A percentile compares a stretch with the other conserved stretches of the same genome.
Evolutionary conservation across 495 filamentous ascomycete species (phyloP).

Genomic region (Penicillium arizonense): DNA sequence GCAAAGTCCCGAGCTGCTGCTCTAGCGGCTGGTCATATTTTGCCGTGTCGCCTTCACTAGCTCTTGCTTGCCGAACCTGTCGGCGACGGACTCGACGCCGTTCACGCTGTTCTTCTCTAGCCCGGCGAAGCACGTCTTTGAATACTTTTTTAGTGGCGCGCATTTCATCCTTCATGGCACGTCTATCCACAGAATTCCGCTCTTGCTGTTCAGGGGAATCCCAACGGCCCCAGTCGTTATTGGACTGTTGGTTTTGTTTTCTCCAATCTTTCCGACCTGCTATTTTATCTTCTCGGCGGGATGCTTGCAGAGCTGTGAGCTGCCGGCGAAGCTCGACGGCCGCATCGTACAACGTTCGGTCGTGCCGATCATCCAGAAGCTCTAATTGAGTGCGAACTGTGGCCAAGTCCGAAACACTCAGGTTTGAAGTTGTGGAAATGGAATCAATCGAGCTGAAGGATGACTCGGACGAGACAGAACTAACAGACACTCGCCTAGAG

Average conservation of each 20-base stretch:
- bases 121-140: slow-evolving; percentile 37
- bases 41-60: slow-evolving; percentile 6
- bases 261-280: slow-evolving; percentile 26
- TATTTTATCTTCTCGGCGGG: slow-evolving; percentile 35
- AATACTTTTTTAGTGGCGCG: slow-evolving; percentile 39
- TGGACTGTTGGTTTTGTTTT: slow-evolving; percentile 4
- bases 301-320: slow-evolving; percentile 34
- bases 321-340: slow-evolving; percentile 41
- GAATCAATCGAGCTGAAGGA: slow-evolving; percentile 45
- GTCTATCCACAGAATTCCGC: slow-evolving; percentile 29
- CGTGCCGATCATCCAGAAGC: slow-evolving; percentile 37
- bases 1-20: slow-evolving; percentile 18
- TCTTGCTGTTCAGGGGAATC: slow-evolving; percentile 39
- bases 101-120: slow-evolving; percentile 40
- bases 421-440: slow-evolving; percentile 41
- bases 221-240: slow-evolving; percentile 38
- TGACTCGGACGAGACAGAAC: slow-evolving; percentile 36
- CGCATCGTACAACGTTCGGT: slow-evolving; percentile 39
- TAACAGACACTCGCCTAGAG: slow-evolving; percentile 32
- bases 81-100: slow-evolving; percentile 22
- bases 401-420: slow-evolving; percentile 40
- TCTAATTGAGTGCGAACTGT: slow-evolving; percentile 40
- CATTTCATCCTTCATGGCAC: slow-evolving; percentile 40
- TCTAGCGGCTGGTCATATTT: slow-evolving; percentile 7
- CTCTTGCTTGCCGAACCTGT: not conserved